phyloP scores from a whole-genome alignment of 75 land plant genomes.

The Pinus taeda region DNA sequence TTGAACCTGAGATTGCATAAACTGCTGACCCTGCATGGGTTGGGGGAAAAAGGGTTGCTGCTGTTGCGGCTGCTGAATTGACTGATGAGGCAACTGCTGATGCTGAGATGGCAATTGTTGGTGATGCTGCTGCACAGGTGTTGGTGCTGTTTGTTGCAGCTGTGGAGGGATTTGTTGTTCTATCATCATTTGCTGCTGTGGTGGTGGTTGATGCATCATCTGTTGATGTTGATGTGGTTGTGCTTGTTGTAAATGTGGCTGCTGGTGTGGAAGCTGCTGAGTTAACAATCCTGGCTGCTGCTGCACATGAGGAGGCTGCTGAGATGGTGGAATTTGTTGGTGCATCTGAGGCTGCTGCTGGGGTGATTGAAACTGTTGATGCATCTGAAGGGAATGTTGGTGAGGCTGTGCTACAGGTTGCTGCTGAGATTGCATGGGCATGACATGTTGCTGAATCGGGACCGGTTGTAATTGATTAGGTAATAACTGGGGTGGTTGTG shows the following conservation, averaged over 20 bases:
- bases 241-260: slow-evolving; percentile 15
- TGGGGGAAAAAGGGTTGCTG: slow-evolving; percentile 5
- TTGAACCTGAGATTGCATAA: slow-evolving; percentile 26
- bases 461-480: slow-evolving; percentile 3
- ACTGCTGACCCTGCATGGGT: slow-evolving; percentile 26
- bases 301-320: slow-evolving; percentile 22
- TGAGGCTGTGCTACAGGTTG: slow-evolving; percentile 19
- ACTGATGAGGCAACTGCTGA: slow-evolving; percentile 10
- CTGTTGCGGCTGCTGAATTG: slow-evolving; percentile 14
- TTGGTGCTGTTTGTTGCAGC: slow-evolving; percentile 12
- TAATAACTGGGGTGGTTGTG: slow-evolving; percentile 9
- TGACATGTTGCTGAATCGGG: slow-evolving; percentile 14
- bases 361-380: slow-evolving; percentile 25
- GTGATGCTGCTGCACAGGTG: slow-evolving; percentile 1
- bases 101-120: slow-evolving; percentile 10
- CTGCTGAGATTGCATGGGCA: slow-evolving; percentile 21
- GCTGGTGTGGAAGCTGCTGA: slow-evolving; percentile 34
- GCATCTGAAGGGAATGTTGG: slow-evolving; percentile 24
- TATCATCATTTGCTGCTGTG: slow-evolving; percentile 17
- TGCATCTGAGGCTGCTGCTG: slow-evolving; percentile 40
- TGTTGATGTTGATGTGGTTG: slow-evolving; percentile 24
- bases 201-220: slow-evolving; percentile 14
- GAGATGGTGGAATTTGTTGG: slow-evolving; percentile 20
- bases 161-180: slow-evolving; percentile 22
- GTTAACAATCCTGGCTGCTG: slow-evolving; percentile 27